These are phyloP conservation scores for Xylariaceae sp. DNA, from an alignment of 2,329 filamentous ascomycete genomes.

Conservation along the genomic window DNA sequence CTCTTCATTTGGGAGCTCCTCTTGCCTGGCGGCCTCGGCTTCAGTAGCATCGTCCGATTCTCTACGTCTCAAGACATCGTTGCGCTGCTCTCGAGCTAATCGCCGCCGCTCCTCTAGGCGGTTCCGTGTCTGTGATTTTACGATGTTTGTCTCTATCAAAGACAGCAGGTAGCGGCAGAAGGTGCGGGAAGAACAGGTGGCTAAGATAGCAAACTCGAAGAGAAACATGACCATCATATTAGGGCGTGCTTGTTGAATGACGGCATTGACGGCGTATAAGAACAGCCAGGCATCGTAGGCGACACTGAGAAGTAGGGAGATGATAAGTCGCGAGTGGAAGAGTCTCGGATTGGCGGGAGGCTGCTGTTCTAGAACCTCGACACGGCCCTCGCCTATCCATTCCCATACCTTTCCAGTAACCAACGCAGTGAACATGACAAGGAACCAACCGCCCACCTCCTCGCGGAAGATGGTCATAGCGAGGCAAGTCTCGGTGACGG, in stretches of 20 bases:
- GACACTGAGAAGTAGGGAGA: slow-evolving; percentile 75
- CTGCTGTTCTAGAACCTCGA: slow-evolving; percentile 93
- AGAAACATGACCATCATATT: slow-evolving; percentile 99
- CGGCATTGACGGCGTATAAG: slow-evolving; percentile 73
- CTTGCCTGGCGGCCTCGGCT: slow-evolving; percentile 44
- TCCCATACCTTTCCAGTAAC: slow-evolving; percentile 96
- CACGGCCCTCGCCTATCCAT: slow-evolving; percentile 93
- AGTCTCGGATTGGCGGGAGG: slow-evolving; percentile 82
- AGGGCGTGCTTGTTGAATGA: slow-evolving; percentile 81
- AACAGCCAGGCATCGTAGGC: slow-evolving; percentile 77
- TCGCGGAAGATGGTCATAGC: slow-evolving; percentile 98
- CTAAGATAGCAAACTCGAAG: slow-evolving; percentile 90
- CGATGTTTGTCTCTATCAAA: slow-evolving; percentile 70
- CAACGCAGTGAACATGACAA: slow-evolving; percentile 92
- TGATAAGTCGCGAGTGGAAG: slow-evolving; percentile 77
- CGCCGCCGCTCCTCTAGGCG: slow-evolving; percentile 64
- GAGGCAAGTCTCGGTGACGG: slow-evolving; percentile 91
- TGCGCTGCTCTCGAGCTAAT: slow-evolving; percentile 60
- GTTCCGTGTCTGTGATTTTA: slow-evolving; percentile 66
- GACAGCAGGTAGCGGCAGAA: slow-evolving; percentile 73
- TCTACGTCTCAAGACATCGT: slow-evolving; percentile 48
- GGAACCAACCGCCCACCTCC: slow-evolving; percentile 88
- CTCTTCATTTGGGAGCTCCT: slow-evolving; percentile 59
- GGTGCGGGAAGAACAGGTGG: slow-evolving; percentile 76
- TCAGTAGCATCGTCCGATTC: slow-evolving; percentile 44